Base-by-base conservation (phyloP, 1,284 basidiomycete genomes). In the Bondarzewia mesenterica region DNA sequence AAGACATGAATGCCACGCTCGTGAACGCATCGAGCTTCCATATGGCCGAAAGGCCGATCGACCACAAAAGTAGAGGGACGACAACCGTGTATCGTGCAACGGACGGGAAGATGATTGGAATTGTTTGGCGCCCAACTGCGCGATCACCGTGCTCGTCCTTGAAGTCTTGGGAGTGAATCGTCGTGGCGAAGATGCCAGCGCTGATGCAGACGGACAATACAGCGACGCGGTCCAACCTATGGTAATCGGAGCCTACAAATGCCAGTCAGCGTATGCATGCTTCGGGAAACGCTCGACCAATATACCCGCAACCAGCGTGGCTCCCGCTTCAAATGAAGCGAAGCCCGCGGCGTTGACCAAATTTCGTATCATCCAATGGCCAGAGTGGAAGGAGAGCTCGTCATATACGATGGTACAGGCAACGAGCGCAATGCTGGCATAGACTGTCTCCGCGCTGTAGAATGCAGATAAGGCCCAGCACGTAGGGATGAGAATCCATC, bases 261-360 rank as follows among this genome's bases (percentile, higher is more conserved):
- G n/a, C n/a, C 29, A 32, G 29, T 3, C n/a, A 10, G n/a, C n/a
- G n/a, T n/a, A n/a, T n/a, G n/a, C n/a, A n/a, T n/a, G n/a, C n/a
- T n/a, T n/a, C n/a, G n/a, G 16, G 41, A 15, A 12, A 35, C 32
- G 15, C n/a, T 14, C 39, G 46, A 16, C 44, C 49, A n/a, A 48
- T 44, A 22, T 44, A 44, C 72, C 56, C 7, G 67, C 64, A n/a
- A 64, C 50, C 16, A 69, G 56, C 3, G 67, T 71, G 2, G 69
- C 65, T 0, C 71, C 71, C 1, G 63, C 52, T 50, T 74, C 67
- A 12, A 65, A 60, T 14, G 61, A 57, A 5, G 63, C 67, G 37
- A 64, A 72, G 26, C 72, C 65, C 8, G 63, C 37, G 1, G 65
- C 72, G 39, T 69, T 69, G n/a, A 71, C 53, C 21, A 57, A 27